Conservation (phyloP, 441 rosid genomes). For the Mallotus japonicus region DNA sequence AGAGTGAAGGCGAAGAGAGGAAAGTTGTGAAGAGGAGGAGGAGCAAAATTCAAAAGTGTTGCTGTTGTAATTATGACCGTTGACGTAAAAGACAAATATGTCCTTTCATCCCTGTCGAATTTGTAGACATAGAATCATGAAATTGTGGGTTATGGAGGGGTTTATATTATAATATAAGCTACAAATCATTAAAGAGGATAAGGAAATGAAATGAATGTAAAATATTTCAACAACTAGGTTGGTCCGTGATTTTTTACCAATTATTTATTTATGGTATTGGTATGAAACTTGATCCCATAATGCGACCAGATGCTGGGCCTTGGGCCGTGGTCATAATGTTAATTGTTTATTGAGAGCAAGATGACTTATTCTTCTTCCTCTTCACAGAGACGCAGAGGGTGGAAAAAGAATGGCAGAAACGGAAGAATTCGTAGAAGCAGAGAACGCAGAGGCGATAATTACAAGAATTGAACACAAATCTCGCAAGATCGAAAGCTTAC, state of each 20-base stretch:
- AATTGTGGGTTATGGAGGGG: not conserved
- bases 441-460: constrained; percentile 83
- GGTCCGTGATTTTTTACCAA: too few relatives aligned
- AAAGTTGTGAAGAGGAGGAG: constrained; percentile 22
- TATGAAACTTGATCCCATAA: too few relatives aligned
- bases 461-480: constrained; percentile 84
- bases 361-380: too few relatives aligned
- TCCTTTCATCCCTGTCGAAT: constrained; percentile 24
- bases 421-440: constrained; percentile 60
- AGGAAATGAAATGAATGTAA: too few relatives aligned
- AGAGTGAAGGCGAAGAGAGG: constrained; percentile 16
- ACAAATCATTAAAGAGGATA: too few relatives aligned
- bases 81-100: constrained; percentile 37
- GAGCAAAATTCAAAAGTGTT: constrained; percentile 31
- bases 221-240: too few relatives aligned
- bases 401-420: constrained; percentile 49
- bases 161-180: too few relatives aligned
- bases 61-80: constrained; percentile 29
- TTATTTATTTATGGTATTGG: too few relatives aligned
- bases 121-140: too few relatives aligned
- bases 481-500: constrained; percentile 82
- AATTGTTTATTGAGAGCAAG: not conserved
- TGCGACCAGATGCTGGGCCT: too few relatives aligned
- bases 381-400: not conserved
- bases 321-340: too few relatives aligned